Conservation (phyloP, 2,329 filamentous ascomycete genomes). For the Septoria linicola region DNA sequence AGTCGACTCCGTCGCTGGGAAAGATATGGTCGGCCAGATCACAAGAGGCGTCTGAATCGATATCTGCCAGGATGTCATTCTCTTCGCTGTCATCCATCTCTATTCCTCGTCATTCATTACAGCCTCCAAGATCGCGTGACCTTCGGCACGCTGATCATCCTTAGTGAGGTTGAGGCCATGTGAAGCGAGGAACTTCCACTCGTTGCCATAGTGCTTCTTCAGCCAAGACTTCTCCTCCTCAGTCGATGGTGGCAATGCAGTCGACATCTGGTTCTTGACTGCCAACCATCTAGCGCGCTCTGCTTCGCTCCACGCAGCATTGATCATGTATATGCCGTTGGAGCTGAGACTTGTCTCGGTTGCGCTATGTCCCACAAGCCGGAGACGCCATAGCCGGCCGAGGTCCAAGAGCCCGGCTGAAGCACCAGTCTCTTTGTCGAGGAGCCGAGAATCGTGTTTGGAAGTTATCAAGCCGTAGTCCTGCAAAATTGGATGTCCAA, state of each 20-base stretch:
- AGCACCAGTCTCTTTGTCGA: neutral
- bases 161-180: constrained; percentile 40
- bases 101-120: too few species aligned
- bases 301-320: neutral
- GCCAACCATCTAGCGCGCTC: neutral
- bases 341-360: neutral
- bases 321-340: neutral
- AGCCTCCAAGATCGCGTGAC: constrained; percentile 33
- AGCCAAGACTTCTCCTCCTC: constrained; percentile 39
- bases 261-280: neutral
- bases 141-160: constrained; percentile 42
- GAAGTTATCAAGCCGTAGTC: neutral
- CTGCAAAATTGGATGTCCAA: constrained; percentile 3
- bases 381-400: neutral
- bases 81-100: too few species aligned
- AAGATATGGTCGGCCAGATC: too few species aligned
- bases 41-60: too few species aligned
- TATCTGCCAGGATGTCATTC: too few species aligned
- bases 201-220: constrained; percentile 36
- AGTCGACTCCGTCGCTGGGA: too few species aligned
- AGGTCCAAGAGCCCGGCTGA: neutral
- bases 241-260: neutral
- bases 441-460: neutral
- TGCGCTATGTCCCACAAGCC: neutral
- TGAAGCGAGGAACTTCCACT: constrained; percentile 39